These are phyloP conservation scores for Xylaria sp. DNA, from an alignment of 2,329 filamentous ascomycete species.

Conservation along the genomic window DNA sequence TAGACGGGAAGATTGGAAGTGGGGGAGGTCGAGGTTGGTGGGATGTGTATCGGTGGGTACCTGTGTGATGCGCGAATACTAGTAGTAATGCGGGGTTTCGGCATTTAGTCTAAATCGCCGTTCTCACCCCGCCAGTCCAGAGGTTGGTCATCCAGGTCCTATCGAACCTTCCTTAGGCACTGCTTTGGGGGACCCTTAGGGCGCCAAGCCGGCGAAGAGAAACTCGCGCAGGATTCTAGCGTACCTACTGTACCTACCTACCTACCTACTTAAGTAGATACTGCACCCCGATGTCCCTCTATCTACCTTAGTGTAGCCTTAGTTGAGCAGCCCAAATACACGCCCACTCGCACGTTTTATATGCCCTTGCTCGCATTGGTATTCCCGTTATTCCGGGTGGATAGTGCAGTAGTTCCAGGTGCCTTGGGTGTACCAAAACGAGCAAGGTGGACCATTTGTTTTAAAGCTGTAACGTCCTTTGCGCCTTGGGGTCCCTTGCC, in stretches of 20 bases:
- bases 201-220: background rate
- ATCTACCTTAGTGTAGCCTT: background rate
- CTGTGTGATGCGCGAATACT: constrained; percentile 13
- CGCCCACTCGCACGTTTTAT: constrained; percentile 11
- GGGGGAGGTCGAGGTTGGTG: background rate
- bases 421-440: background rate
- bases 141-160: background rate
- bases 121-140: constrained; percentile 16
- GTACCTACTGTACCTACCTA: background rate
- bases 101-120: constrained; percentile 20
- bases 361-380: constrained; percentile 7
- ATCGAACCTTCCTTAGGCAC: background rate
- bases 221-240: background rate
- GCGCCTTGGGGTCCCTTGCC: background rate
- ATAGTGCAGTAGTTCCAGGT: constrained; percentile 13
- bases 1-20: background rate
- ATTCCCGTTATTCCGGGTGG: constrained; percentile 9
- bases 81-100: constrained; percentile 5
- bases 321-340: background rate
- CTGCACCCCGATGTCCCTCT: constrained; percentile 14
- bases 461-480: constrained; percentile 9
- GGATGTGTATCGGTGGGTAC: background rate
- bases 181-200: no score
- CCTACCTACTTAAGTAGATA: background rate
- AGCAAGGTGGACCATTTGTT: constrained; percentile 11